Evolutionary conservation across 768 basidiomycete species (phyloP).

Genomic region (Lactifluus hygrophoroides): DNA sequence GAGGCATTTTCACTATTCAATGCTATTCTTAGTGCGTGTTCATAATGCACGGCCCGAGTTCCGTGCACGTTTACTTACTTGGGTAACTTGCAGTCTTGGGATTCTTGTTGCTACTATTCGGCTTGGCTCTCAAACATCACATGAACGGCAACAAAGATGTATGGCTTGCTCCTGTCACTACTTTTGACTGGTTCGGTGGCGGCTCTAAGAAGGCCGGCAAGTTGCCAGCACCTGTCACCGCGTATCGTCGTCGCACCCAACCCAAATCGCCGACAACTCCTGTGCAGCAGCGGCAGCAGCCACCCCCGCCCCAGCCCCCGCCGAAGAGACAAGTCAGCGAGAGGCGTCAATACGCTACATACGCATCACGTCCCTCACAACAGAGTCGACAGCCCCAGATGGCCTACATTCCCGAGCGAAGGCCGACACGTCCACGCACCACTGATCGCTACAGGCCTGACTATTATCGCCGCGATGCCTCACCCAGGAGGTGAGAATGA

Average conservation of each 20-base stretch:
- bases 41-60: slow-evolving; percentile 1
- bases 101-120: slow-evolving; percentile 39
- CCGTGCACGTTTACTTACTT: slow-evolving; percentile 14
- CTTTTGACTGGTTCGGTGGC: slow-evolving; percentile 59
- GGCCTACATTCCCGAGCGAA: slow-evolving; percentile 9
- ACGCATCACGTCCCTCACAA: slow-evolving; percentile 2
- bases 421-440: slow-evolving; percentile 6
- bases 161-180: slow-evolving; percentile 65
- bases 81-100: slow-evolving; percentile 36
- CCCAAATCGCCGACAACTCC: neutral
- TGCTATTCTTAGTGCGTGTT: slow-evolving; percentile 51
- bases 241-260: slow-evolving; percentile 21
- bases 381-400: slow-evolving; percentile 17
- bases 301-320: no score
- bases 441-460: slow-evolving; percentile 23
- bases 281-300: no score
- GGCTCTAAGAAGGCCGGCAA: slow-evolving; percentile 27
- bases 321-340: slow-evolving; percentile 16
- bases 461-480: slow-evolving; percentile 29
- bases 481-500: slow-evolving; percentile 25
- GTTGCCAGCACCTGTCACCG: slow-evolving; percentile 36
- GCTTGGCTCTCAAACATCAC: slow-evolving; percentile 37
- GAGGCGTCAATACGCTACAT: neutral
- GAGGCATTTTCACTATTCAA: slow-evolving; percentile 77
- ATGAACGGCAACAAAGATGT: slow-evolving; percentile 39